Percentiles rank a stretch among this genome's conserved stretches.
Evolutionary conservation across 768 basidiomycete genomes (phyloP).

Genomic region (Cyathus striatus): DNA sequence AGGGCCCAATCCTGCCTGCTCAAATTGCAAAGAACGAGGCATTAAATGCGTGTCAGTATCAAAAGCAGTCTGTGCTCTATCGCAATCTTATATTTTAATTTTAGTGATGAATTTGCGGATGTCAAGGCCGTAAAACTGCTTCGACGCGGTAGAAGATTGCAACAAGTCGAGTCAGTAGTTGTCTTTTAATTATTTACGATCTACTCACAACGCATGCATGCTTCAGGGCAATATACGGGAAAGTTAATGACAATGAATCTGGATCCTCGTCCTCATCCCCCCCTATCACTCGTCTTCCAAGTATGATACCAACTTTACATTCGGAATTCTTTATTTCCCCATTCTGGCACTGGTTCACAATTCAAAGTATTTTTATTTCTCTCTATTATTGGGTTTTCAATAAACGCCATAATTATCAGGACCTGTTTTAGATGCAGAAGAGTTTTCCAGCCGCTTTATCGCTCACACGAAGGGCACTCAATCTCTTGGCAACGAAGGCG

Average conservation of each 20-base stretch:
- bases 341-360: conserved; percentile 80
- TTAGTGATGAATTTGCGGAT: conserved; percentile 87
- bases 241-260: conserved; percentile 43
- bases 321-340: conserved; percentile 78
- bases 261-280: conserved; percentile 23
- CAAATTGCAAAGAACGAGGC: conserved; percentile 85
- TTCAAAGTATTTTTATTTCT: conserved; percentile 60
- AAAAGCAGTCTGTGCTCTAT: no score
- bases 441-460: conserved; percentile 71
- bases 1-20: conserved; percentile 55
- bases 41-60: conserved; percentile 92
- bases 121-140: conserved; percentile 87
- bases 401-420: conserved; percentile 39
- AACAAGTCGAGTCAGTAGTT: conserved; percentile 73
- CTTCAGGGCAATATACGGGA: conserved; percentile 73
- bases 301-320: conserved; percentile 66
- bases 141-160: conserved; percentile 70
- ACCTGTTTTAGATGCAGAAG: conserved; percentile 77
- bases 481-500: conserved; percentile 65
- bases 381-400: conserved; percentile 1
- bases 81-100: no score
- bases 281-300: conserved; percentile 36
- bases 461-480: conserved; percentile 60
- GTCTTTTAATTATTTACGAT: conserved; percentile 2
- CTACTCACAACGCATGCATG: conserved; percentile 2